These are phyloP conservation scores for Aspergillus sclerotioniger DNA, from an alignment of 495 filamentous ascomycete genomes.

Conservation along the genomic window DNA sequence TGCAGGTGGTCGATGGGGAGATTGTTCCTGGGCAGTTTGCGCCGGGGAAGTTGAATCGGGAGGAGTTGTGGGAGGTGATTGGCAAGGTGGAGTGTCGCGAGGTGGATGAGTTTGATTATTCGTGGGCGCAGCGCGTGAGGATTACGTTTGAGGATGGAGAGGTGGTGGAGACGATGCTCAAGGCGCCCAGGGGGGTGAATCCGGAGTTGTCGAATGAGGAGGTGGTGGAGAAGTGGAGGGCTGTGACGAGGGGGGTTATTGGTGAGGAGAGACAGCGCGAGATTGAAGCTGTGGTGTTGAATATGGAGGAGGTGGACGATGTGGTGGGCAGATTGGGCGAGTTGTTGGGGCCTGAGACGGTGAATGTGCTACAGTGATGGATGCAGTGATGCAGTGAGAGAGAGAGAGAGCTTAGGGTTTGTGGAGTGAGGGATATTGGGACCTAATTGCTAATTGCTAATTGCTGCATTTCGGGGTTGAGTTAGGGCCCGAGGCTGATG, in stretches of 20 bases:
- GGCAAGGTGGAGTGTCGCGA: conserved; percentile 37
- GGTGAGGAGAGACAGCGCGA: conserved; percentile 19
- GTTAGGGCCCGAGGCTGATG: no score
- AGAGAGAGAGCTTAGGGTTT: no score
- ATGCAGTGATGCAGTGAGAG: no score
- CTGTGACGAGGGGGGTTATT: conserved; percentile 27
- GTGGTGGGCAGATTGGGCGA: not conserved
- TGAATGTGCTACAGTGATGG: not conserved
- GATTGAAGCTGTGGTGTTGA: conserved; percentile 33
- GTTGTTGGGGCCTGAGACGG: not conserved
- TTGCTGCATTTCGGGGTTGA: no score
- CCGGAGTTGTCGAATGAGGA: conserved; percentile 35
- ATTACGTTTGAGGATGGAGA: conserved; percentile 15
- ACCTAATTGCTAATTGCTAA: no score
- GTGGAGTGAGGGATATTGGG: no score
- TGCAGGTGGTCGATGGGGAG: conserved; percentile 38
- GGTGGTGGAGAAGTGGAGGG: conserved; percentile 32
- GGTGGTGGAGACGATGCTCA: conserved; percentile 16
- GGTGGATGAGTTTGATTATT: conserved; percentile 14
- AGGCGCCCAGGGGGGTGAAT: conserved; percentile 24
- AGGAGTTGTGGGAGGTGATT: conserved; percentile 37
- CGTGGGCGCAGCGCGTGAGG: not conserved
- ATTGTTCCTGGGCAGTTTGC: conserved; percentile 36
- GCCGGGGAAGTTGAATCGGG: conserved; percentile 32
- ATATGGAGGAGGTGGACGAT: conserved; percentile 19